phyloP scores from a whole-genome alignment of 805 yeast species.

The Vanderwaltozyma tropicalis region DNA sequence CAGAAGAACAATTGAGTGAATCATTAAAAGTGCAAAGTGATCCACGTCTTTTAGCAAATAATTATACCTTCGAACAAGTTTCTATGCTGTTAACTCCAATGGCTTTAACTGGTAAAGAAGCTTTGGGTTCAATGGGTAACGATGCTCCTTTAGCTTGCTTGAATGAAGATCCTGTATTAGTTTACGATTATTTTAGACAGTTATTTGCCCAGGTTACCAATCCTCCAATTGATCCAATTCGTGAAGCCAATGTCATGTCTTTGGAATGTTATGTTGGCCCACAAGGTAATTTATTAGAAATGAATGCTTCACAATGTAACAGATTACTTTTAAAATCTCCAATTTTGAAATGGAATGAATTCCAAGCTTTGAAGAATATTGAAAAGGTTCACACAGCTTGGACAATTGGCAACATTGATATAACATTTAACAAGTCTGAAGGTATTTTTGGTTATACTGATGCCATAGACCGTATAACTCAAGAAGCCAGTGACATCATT shows the following conservation, averaged over 20 bases:
- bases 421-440: slow-evolving; percentile 73
- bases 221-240: slow-evolving; percentile 97
- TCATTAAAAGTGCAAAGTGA: slow-evolving; percentile 53
- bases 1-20: slow-evolving; percentile 9
- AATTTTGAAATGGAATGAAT: slow-evolving; percentile 61
- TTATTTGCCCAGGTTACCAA: slow-evolving; percentile 96
- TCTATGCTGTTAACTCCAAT: slow-evolving; percentile 78
- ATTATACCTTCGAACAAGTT: slow-evolving; percentile 91
- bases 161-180: slow-evolving; percentile 80
- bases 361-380: slow-evolving; percentile 64
- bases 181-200: slow-evolving; percentile 91
- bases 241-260: slow-evolving; percentile 95
- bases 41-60: slow-evolving; percentile 75
- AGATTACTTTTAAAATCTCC: slow-evolving; percentile 78
- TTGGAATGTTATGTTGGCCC: slow-evolving; percentile 96
- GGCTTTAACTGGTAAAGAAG: slow-evolving; percentile 88
- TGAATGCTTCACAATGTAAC: slow-evolving; percentile 87
- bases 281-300: slow-evolving; percentile 87
- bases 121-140: slow-evolving; percentile 97
- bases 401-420: slow-evolving; percentile 75
- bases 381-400: slow-evolving; percentile 73
- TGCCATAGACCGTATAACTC: slow-evolving; percentile 79
- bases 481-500: slow-evolving; percentile 78
- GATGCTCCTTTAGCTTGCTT: slow-evolving; percentile 93
- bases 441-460: slow-evolving; percentile 79